Conservation (phyloP, 1,139 yeast species). For the Zygoascus hellenicus region DNA sequence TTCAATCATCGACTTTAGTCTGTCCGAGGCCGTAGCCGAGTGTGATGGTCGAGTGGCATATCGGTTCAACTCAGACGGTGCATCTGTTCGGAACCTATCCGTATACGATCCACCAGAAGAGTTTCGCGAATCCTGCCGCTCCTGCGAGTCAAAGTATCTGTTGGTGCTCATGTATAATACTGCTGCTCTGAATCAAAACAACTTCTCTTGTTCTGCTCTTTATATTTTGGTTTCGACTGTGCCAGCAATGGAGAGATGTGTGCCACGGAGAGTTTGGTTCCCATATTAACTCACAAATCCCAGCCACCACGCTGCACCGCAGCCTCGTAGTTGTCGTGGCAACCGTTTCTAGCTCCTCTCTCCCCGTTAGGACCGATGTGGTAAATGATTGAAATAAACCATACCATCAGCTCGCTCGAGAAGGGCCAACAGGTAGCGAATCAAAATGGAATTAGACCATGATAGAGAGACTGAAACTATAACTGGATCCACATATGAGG, state of each 20-base stretch:
- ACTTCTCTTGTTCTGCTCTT: neutral
- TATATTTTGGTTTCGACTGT: no score
- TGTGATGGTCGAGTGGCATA: conserved; percentile 15
- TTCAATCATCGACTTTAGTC: conserved; percentile 34
- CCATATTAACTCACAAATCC: no score
- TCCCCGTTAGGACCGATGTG: no score
- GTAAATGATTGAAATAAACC: no score
- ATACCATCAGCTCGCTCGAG: no score
- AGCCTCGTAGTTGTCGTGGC: neutral
- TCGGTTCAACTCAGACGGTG: conserved; percentile 17
- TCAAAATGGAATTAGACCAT: no score
- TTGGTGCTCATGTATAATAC: conserved; percentile 11
- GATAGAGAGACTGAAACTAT: no score
- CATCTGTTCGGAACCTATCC: conserved; percentile 36
- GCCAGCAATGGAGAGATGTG: neutral
- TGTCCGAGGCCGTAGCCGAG: conserved; percentile 4
- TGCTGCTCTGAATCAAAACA: neutral
- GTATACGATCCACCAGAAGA: conserved; percentile 29
- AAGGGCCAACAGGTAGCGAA: no score
- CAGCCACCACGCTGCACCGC: neutral
- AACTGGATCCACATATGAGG: no score
- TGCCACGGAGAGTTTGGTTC: neutral
- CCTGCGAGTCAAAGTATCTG: conserved; percentile 17
- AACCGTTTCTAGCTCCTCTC: no score
- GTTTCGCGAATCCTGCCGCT: conserved; percentile 5